Conservation (phyloP, 192 early-diverging fungal genomes). For the Coemansia sp. region DNA sequence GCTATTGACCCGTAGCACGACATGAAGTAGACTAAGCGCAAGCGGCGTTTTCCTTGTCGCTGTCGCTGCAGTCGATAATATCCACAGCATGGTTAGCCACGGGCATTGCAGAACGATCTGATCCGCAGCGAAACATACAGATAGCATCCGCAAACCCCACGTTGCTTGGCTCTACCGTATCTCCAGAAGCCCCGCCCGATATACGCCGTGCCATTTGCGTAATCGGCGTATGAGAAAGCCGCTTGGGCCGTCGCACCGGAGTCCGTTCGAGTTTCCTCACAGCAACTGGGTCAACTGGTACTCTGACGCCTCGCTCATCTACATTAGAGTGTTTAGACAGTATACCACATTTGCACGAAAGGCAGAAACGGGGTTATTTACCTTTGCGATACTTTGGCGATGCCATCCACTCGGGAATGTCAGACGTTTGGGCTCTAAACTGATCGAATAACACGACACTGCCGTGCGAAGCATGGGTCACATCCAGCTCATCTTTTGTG, state of each 20-base stretch:
- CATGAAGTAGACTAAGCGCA: not conserved
- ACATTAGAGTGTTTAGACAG: not conserved
- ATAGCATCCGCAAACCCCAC: not conserved
- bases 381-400: conserved; percentile 18
- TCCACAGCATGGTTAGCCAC: conserved; percentile 14
- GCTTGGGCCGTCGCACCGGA: no score
- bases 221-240: conserved; percentile 7
- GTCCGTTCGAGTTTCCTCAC: not conserved
- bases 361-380: conserved; percentile 5
- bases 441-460: conserved; percentile 10
- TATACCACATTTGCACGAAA: no score
- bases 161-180: not conserved
- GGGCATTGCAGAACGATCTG: not conserved
- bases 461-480: not conserved
- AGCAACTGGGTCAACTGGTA: not conserved
- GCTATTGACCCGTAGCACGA: no score
- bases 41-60: conserved; percentile 34
- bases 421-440: conserved; percentile 5
- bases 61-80: conserved; percentile 46
- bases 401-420: not conserved
- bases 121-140: conserved; percentile 1
- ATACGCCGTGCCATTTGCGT: conserved; percentile 15
- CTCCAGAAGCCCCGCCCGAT: not conserved
- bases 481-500: no score
- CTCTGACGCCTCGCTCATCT: not conserved